Conservation (phyloP, 2,329 filamentous ascomycete genomes). For the Fusarium abutilonis region DNA sequence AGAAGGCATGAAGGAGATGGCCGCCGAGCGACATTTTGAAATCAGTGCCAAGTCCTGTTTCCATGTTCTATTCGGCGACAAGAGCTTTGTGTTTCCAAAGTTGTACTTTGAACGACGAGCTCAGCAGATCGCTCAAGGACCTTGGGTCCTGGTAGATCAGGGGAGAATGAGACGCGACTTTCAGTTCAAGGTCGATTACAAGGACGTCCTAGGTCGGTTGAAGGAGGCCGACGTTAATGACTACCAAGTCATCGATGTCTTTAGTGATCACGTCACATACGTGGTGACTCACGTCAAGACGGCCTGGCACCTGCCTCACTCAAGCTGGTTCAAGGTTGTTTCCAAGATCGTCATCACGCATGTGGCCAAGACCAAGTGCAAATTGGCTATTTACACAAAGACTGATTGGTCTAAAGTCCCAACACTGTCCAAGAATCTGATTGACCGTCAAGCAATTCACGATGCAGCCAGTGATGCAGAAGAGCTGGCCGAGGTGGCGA, state of each 20-base stretch:
- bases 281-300: constrained; percentile 71
- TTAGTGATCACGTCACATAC: constrained; percentile 78
- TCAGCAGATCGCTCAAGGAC: constrained; percentile 82
- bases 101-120: constrained; percentile 86
- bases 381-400: constrained; percentile 85
- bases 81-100: constrained; percentile 91
- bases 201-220: constrained; percentile 71
- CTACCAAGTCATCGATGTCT: constrained; percentile 85
- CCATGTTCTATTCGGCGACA: constrained; percentile 96
- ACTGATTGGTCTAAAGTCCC: constrained; percentile 85
- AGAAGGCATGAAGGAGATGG: constrained; percentile 78
- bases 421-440: constrained; percentile 66
- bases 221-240: constrained; percentile 75
- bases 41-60: constrained; percentile 95
- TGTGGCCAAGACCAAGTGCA: constrained; percentile 89
- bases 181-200: constrained; percentile 77
- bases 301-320: constrained; percentile 86
- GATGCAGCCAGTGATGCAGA: constrained; percentile 78
- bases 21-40: constrained; percentile 84
- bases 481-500: constrained; percentile 78
- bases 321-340: constrained; percentile 80
- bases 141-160: constrained; percentile 79
- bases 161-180: constrained; percentile 81
- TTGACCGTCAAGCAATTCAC: constrained; percentile 77
- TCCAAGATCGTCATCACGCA: constrained; percentile 96